phyloP scores from a whole-genome alignment of 1,284 basidiomycete genomes.

The Vanrija sp. region DNA sequence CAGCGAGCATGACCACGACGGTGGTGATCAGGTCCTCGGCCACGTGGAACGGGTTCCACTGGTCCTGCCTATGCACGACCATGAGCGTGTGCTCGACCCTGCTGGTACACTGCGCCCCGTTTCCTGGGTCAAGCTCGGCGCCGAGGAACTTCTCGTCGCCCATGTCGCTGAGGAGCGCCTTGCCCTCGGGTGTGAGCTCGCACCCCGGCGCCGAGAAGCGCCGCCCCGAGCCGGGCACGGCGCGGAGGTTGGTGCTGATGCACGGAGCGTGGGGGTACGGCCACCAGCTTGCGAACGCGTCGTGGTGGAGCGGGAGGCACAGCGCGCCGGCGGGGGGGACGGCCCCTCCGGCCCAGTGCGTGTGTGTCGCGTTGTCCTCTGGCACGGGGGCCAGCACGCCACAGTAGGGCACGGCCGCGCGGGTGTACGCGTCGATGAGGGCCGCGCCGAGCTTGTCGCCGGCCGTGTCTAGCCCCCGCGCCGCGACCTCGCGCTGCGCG shows the following conservation, averaged over 20 bases:
- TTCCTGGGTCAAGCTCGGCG: slow-evolving; percentile 5
- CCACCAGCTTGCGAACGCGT: slow-evolving; percentile 37
- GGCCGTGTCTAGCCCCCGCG: slow-evolving; percentile 34
- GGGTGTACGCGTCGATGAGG: slow-evolving; percentile 29
- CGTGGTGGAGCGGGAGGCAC: slow-evolving; percentile 30
- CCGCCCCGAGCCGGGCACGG: slow-evolving; percentile 14
- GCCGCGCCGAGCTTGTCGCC: slow-evolving; percentile 26
- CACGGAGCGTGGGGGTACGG: slow-evolving; percentile 40
- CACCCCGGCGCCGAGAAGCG: slow-evolving; percentile 23
- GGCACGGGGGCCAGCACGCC: background rate
- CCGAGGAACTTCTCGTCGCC: slow-evolving; percentile 38
- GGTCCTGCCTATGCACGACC: slow-evolving; percentile 39
- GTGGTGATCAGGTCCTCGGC: slow-evolving; percentile 46
- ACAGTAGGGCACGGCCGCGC: slow-evolving; percentile 22
- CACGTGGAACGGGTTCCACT: slow-evolving; percentile 47
- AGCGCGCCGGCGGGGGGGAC: background rate
- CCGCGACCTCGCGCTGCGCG: slow-evolving; percentile 36
- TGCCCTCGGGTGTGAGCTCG: slow-evolving; percentile 23
- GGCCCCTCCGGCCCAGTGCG: background rate
- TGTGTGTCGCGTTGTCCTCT: background rate
- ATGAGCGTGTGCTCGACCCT: slow-evolving; percentile 31
- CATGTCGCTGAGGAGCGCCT: slow-evolving; percentile 25
- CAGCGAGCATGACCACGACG: slow-evolving; percentile 34
- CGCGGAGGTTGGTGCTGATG: slow-evolving; percentile 26
- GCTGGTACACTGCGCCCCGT: slow-evolving; percentile 12